These are phyloP conservation scores for Daldinia concentrica DNA, from an alignment of 495 filamentous ascomycete genomes.

Conservation along the genomic window DNA sequence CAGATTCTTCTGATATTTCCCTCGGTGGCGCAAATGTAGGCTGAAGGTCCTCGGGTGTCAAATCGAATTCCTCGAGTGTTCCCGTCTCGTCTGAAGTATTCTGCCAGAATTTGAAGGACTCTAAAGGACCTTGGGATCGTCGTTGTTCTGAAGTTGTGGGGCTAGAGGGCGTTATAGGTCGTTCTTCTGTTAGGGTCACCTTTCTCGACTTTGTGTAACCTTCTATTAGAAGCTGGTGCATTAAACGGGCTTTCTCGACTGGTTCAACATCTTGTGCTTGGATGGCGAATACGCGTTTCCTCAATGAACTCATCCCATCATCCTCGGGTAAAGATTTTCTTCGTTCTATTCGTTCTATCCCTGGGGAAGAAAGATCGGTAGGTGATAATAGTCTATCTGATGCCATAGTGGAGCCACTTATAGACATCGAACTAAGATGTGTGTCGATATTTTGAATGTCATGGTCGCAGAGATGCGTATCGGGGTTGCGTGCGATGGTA, in stretches of 20 bases:
- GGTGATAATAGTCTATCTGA: conserved; percentile 11
- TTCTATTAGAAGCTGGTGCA: conserved; percentile 86
- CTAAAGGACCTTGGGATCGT: conserved; percentile 41
- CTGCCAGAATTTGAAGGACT: conserved; percentile 55
- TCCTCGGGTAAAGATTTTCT: conserved; percentile 76
- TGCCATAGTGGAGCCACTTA: conserved; percentile 16
- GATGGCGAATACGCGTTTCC: conserved; percentile 81
- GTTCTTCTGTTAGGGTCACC: conserved; percentile 49
- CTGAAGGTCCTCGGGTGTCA: conserved; percentile 74
- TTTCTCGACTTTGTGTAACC: conserved; percentile 67
- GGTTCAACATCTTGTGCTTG: conserved; percentile 70
- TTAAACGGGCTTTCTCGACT: conserved; percentile 79
- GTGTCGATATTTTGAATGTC: conserved; percentile 9
- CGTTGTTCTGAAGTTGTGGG: conserved; percentile 41
- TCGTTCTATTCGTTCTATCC: conserved; percentile 21
- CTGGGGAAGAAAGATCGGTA: background rate
- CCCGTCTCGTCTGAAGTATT: conserved; percentile 46
- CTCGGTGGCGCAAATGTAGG: conserved; percentile 72
- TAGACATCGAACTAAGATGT: conserved; percentile 14
- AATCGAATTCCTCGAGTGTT: conserved; percentile 64
- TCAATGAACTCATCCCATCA: conserved; percentile 85
- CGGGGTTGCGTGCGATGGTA: conserved; percentile 5
- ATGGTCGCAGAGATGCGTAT: conserved; percentile 19
- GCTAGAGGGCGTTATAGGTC: conserved; percentile 46
- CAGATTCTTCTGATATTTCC: conserved; percentile 27